phyloP scores from a whole-genome alignment of 177 flowering plant genomes.

The Vitis hybrid region DNA sequence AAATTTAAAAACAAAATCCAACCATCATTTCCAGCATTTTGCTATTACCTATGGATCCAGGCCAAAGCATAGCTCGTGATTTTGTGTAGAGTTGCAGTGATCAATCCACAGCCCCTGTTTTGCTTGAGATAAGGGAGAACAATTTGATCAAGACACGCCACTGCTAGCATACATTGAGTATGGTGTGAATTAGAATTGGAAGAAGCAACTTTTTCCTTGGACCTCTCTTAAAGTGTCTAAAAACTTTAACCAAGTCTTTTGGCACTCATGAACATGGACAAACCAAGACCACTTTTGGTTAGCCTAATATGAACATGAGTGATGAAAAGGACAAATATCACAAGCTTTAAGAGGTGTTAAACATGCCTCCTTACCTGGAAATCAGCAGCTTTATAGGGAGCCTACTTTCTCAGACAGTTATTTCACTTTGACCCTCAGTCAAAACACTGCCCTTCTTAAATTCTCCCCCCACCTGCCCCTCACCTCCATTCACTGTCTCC shows the following conservation, averaged over 20 bases:
- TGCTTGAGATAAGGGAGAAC: background rate
- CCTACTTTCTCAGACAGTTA: constrained; percentile 9
- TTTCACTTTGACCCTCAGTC: constrained; percentile 18
- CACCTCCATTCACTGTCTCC: constrained; percentile 5
- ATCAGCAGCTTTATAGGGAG: constrained; percentile 30
- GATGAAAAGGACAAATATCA: constrained; percentile 14
- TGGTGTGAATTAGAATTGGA: background rate
- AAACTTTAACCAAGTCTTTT: constrained; percentile 16
- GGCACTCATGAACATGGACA: constrained; percentile 14
- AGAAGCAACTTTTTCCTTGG: constrained; percentile 6
- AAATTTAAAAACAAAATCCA: too few species aligned
- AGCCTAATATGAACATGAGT: constrained; percentile 4
- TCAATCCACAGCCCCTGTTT: too few species aligned
- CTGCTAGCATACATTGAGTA: background rate
- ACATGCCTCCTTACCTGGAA: constrained; percentile 31
- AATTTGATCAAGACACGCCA: background rate
- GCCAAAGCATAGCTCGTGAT: too few species aligned
- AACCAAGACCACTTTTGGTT: constrained; percentile 6
- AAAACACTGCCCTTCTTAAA: constrained; percentile 22
- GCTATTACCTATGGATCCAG: too few species aligned
- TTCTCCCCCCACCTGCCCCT: constrained; percentile 17
- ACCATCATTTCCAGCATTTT: too few species aligned
- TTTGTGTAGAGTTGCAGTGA: too few species aligned
- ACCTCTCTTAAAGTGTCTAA: background rate
- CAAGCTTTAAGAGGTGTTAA: constrained; percentile 26